A percentile compares a stretch with the other conserved stretches of the same genome.
phyloP scores from a whole-genome alignment of 768 basidiomycete species.

The Lactarius evosmus region DNA sequence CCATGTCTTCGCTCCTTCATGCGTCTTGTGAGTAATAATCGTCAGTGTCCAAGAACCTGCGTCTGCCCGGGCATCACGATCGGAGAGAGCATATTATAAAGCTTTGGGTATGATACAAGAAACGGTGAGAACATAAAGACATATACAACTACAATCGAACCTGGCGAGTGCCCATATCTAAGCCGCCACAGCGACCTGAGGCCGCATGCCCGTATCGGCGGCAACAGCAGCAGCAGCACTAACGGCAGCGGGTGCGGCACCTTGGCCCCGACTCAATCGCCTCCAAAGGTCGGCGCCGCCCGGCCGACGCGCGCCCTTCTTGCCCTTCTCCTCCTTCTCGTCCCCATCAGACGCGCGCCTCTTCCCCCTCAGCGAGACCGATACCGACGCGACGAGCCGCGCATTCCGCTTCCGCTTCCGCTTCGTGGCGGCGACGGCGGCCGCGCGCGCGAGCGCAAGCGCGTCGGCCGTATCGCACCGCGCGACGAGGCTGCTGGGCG shows the following conservation, averaged over 20 bases:
- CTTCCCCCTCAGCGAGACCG: background rate
- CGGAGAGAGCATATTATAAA: background rate
- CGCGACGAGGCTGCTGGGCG: conserved; percentile 86
- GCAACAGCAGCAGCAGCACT: too few species aligned
- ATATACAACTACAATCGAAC: background rate
- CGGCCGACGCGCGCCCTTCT: background rate
- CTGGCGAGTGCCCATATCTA: background rate
- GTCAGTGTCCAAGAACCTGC: too few species aligned
- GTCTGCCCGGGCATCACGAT: too few species aligned
- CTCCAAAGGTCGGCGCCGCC: background rate
- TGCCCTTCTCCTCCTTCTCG: background rate
- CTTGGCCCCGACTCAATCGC: background rate
- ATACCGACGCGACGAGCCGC: too few species aligned
- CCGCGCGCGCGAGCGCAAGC: conserved; percentile 61
- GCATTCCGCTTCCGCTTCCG: background rate
- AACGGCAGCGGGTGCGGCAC: background rate
- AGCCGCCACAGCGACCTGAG: background rate
- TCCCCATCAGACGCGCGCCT: background rate
- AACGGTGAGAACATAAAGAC: background rate
- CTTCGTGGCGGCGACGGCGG: conserved; percentile 19
- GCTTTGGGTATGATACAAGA: background rate
- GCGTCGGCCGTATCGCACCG: conserved; percentile 82
- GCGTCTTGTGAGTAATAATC: too few species aligned
- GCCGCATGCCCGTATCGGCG: background rate
- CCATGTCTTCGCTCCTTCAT: too few species aligned